Conservation (phyloP, 805 yeast genomes). For the Lachancea sp. region DNA sequence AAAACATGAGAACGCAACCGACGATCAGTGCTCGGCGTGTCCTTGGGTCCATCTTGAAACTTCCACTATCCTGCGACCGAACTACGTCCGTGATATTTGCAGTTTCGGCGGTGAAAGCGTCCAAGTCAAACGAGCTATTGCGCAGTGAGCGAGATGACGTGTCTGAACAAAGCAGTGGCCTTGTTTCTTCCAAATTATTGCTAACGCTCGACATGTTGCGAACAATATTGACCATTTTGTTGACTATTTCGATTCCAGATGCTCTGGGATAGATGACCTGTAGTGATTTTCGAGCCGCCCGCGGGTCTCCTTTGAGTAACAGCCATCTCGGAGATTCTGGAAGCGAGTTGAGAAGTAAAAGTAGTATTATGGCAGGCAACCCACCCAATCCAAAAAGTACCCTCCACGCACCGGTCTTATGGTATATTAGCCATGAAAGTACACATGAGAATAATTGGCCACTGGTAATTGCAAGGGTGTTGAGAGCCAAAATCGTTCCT, state of each 20-base stretch:
- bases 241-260: slow-evolving; percentile 37
- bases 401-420: slow-evolving; percentile 33
- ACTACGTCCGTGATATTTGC: neutral
- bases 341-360: slow-evolving; percentile 36
- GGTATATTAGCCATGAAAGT: slow-evolving; percentile 28
- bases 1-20: slow-evolving; percentile 46
- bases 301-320: slow-evolving; percentile 29
- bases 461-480: slow-evolving; percentile 42
- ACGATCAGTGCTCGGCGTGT: slow-evolving; percentile 40
- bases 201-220: slow-evolving; percentile 36
- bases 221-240: slow-evolving; percentile 43
- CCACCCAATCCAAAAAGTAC: slow-evolving; percentile 35
- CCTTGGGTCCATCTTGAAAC: slow-evolving; percentile 25
- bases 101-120: neutral
- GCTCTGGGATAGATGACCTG: slow-evolving; percentile 40
- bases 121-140: slow-evolving; percentile 6
- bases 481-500: slow-evolving; percentile 36
- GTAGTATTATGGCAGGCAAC: slow-evolving; percentile 38
- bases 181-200: slow-evolving; percentile 23
- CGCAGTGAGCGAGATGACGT: slow-evolving; percentile 19
- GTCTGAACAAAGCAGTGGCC: slow-evolving; percentile 32
- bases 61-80: neutral
- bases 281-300: slow-evolving; percentile 39
- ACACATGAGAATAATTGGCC: slow-evolving; percentile 44
- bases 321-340: slow-evolving; percentile 48